Percentiles rank a stretch among this genome's conserved stretches.
These are phyloP conservation scores for Oryza longistaminata DNA, from an alignment of 176 grass and related monocot genomes.

Conservation along the genomic window DNA sequence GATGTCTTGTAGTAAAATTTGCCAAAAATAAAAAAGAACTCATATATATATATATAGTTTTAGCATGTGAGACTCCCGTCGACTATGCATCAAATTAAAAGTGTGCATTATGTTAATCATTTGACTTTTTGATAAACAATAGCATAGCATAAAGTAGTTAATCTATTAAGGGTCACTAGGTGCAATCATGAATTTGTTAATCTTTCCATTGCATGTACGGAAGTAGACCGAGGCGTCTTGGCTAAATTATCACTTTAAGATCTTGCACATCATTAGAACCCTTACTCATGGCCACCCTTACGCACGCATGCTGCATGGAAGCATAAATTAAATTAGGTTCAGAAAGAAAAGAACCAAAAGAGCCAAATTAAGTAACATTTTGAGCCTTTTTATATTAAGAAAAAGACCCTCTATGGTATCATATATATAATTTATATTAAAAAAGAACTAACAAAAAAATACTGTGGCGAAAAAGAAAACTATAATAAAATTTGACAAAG, in stretches of 20 bases:
- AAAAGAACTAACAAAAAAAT: no score
- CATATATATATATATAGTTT: no score
- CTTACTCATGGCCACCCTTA: neutral
- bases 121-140: neutral
- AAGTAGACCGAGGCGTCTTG: neutral
- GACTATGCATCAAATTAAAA: no score
- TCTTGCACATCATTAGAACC: neutral
- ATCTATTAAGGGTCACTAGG: neutral
- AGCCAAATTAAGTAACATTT: neutral
- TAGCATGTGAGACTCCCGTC: no score
- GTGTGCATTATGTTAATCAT: no score
- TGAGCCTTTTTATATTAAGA: neutral
- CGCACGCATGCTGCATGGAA: constrained; percentile 2
- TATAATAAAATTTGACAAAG: no score
- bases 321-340: neutral
- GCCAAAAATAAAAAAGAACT: no score
- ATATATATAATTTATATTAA: no score
- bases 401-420: no score
- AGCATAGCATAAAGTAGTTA: neutral
- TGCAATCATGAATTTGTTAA: constrained; percentile 22
- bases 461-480: no score
- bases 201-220: constrained; percentile 29
- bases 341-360: neutral
- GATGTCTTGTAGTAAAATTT: no score
- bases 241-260: constrained; percentile 11